Base-by-base conservation (phyloP, 257 asterid genomes). In the Datura wrightii region DNA sequence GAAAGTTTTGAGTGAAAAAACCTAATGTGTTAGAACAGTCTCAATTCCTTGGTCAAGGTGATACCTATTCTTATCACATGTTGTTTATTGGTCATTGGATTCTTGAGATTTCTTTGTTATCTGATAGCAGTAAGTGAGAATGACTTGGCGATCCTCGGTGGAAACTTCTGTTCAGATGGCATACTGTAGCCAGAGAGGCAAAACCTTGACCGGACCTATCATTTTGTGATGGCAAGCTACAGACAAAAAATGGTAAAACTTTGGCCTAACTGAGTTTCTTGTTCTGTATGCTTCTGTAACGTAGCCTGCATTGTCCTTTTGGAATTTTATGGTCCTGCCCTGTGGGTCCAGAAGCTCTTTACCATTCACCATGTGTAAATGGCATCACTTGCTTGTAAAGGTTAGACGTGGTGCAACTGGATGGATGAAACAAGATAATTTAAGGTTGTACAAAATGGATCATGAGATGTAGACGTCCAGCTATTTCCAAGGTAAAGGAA, bases 1-100 rank as follows among this genome's bases (percentile, higher is more conserved):
- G 93, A 87, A 36, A 91, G 50, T 34, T 53, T 15, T 50, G 65
- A 74, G 60, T 74, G 81, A 74, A 6, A 69, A 52, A 71, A 42
- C 9, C 79, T 18, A 42, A 52, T 52, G 82, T 31, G 5, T 15
- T 78, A 31, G 16, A 52, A 52, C 50, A 36, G 2, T 52, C 63
- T 76, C 62, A 50, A 24, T 52, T 14, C 82, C 82, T 54, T 31
- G 46, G 48, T 52, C 82, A 31, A 78, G 82, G 46, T 52, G 62
- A 52, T 78, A 78, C 31, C 14, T 48, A 11, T 10, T 19, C 80
- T 71, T 74, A 37, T 48, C 9, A 3, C 82, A 31, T 76, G 63
- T 52, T 19, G 0, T 52, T 52, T 52, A 78, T 78, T 31, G 8
- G 62, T 14, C 2, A 76, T 53, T n/a, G 3, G 4, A 50, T 48